Conservation (phyloP, 2,329 filamentous ascomycete species). For the Fusarium globosum region DNA sequence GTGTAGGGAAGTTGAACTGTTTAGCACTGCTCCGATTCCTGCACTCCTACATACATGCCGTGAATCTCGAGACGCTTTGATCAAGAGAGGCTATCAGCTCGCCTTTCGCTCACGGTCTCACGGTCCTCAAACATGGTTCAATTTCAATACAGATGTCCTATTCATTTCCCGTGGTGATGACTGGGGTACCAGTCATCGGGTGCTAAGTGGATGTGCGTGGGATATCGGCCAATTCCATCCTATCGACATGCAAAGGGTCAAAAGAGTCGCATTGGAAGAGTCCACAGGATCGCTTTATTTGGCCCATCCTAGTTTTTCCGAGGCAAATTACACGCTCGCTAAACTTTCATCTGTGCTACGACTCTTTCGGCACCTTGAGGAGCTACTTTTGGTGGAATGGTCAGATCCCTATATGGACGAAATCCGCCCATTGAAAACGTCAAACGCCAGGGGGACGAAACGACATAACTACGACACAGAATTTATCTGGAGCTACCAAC, state of each 20-base stretch:
- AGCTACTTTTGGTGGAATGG: not conserved
- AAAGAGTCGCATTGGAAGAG: not conserved
- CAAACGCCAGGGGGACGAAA: not conserved
- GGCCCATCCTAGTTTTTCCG: not conserved
- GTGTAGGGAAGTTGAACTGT: accelerated
- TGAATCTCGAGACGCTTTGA: not conserved
- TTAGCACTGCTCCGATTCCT: not conserved
- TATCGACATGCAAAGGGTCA: not conserved
- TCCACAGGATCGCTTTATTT: not conserved
- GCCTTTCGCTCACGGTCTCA: not conserved
- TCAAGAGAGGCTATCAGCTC: not conserved
- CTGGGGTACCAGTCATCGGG: not conserved
- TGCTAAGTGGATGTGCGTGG: not conserved
- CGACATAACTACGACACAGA: not conserved
- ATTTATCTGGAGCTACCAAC: not conserved
- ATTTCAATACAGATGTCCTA: not conserved
- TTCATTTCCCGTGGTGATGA: not conserved
- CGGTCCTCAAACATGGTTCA: not conserved
- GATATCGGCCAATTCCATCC: not conserved
- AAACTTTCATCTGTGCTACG: not conserved
- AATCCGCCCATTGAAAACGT: not conserved
- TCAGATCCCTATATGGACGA: not conserved
- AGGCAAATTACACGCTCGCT: accelerated
- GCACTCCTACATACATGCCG: not conserved
- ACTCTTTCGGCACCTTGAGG: not conserved